Evolutionary conservation across 768 basidiomycete genomes (phyloP), one percentile per base, ranked within the genome.

Genomic region (Lactifluus volemus): DNA sequence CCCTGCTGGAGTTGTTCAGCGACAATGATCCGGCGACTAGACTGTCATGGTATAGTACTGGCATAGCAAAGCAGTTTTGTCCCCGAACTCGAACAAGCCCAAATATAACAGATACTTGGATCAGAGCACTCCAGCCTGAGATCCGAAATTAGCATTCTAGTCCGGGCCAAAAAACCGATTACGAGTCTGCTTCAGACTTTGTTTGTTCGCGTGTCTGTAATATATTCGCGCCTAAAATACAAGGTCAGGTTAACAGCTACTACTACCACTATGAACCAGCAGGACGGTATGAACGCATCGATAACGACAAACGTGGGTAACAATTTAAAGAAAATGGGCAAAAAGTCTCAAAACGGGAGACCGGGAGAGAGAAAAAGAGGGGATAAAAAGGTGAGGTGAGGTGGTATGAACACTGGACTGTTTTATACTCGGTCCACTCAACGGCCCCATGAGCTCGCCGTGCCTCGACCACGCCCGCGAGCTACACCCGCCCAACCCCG

Each of bases 361-460:
- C 25, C 25, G 2, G 25, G 25, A 25, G 25, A 25, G 25, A 32
- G 19, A 17, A 11, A 12, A 49, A 32, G 2, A 9, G 47, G 12
- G 10, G 21, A n/a, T 21, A 11, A 45, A 58, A 49, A 50, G 42
- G 44, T 45, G 32, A 47, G 5, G n/a, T 38, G 10, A 38, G 3
- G 11, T 12, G 12, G 25, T 25, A 25, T 25, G 12, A 38, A 10
- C 38, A 38, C 38, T 10, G 11, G 38, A 3, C 38, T 10, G 19
- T 29, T 8, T 29, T 2, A 29, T n/a, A 6, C 32, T 5, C 5
- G 4, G 19, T 25, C 32, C 12, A 11, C 32, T 61, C 54, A 66
- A 15, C 65, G 63, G 4, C 65, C 65, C 65, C 65, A 66, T 8
- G 53, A 38, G 34, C 65, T 61, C 25, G 59, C 36, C 10, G 63